Conservation (phyloP, 192 early-diverging fungal genomes). For the Podila verticillata region DNA sequence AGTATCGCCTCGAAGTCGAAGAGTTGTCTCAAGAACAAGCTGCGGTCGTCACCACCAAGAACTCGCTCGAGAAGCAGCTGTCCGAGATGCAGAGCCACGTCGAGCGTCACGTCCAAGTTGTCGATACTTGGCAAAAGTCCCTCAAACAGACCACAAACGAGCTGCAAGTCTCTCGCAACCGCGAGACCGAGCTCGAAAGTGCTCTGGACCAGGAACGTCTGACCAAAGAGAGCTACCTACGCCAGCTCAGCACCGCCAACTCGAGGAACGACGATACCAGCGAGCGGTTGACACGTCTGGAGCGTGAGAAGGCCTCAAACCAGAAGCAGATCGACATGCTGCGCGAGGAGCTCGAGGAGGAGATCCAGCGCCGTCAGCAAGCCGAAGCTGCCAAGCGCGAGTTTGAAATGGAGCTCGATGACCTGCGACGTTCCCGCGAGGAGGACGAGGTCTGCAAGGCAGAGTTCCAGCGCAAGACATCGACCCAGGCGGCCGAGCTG, state of each 20-base stretch:
- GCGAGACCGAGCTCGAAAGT: slow-evolving; percentile 35
- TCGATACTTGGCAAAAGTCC: slow-evolving; percentile 43
- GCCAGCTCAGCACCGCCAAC: slow-evolving; percentile 45
- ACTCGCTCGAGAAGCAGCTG: slow-evolving; percentile 39
- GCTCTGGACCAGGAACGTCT: slow-evolving; percentile 47
- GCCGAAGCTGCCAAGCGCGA: slow-evolving; percentile 35
- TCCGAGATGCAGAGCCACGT: slow-evolving; percentile 43
- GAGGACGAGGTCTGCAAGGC: slow-evolving; percentile 49
- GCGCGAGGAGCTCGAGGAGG: slow-evolving; percentile 44
- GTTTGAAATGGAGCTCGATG: slow-evolving; percentile 45
- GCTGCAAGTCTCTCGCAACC: slow-evolving; percentile 36
- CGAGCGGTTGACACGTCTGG: slow-evolving; percentile 35
- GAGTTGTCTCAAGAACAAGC: slow-evolving; percentile 53
- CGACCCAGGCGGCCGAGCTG: slow-evolving; percentile 60
- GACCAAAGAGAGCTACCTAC: slow-evolving; percentile 48
- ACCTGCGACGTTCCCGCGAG: slow-evolving; percentile 23
- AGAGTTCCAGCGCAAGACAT: slow-evolving; percentile 36
- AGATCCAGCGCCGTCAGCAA: slow-evolving; percentile 43
- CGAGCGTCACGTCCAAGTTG: slow-evolving; percentile 36
- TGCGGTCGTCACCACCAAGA: slow-evolving; percentile 17
- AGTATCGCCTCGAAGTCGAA: slow-evolving; percentile 62
- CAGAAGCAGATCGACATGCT: slow-evolving; percentile 50
- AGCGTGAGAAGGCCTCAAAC: slow-evolving; percentile 44
- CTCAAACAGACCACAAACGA: slow-evolving; percentile 48
- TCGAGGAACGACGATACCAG: slow-evolving; percentile 47